Conservation (phyloP, 805 yeast species). For the Candida gorgasii region DNA sequence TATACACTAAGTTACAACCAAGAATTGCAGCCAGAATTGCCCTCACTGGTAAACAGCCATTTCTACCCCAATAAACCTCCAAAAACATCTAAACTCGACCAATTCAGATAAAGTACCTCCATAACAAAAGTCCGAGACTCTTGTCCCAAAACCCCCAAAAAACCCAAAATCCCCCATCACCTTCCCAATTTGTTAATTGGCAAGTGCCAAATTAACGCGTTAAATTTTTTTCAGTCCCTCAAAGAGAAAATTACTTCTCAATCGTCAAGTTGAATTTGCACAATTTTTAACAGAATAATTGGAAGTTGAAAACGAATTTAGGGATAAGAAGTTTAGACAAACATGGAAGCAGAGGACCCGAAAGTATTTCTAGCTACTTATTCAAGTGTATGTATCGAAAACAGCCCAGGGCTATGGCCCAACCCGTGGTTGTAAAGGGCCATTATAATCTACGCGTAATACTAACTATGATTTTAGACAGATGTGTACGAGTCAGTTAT, state of each 20-base stretch:
- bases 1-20: conserved; percentile 2
- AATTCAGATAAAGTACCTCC: no score
- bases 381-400: conserved; percentile 41
- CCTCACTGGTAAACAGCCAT: no score
- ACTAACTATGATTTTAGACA: conserved; percentile 30
- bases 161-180: not conserved
- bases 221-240: conserved; percentile 7
- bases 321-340: not conserved
- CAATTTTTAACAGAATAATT: not conserved
- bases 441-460: conserved; percentile 6
- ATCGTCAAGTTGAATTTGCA: conserved; percentile 2
- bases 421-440: no score
- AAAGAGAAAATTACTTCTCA: conserved; percentile 7
- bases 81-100: no score
- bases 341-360: conserved; percentile 23
- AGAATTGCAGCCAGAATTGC: no score
- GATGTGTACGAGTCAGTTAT: conserved; percentile 73
- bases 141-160: not conserved
- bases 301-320: not conserved
- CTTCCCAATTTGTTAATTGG: conserved; percentile 3
- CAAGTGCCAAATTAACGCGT: conserved; percentile 5
- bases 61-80: no score
- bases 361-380: conserved; percentile 47
- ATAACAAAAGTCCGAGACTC: not conserved
- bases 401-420: no score